phyloP scores from a whole-genome alignment of 2,329 filamentous ascomycete genomes.

The Sclerotinia subarctica region DNA sequence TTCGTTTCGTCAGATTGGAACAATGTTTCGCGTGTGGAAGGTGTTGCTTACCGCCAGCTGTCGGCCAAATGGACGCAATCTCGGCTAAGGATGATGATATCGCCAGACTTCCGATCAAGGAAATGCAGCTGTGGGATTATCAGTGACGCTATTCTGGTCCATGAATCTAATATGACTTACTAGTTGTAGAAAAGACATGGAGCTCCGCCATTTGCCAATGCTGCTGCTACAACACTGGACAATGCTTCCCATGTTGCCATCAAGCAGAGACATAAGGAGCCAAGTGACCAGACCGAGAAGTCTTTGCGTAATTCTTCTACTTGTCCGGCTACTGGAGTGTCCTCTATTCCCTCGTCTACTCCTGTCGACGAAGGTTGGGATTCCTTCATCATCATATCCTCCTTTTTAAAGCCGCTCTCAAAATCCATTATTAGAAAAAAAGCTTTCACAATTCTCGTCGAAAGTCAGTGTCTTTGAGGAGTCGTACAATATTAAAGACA shows the following conservation, averaged over 20 bases:
- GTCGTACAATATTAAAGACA: background rate
- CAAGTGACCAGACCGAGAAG: conserved; percentile 46
- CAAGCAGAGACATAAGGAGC: conserved; percentile 35
- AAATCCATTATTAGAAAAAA: background rate
- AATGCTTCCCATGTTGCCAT: conserved; percentile 15
- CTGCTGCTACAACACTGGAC: conserved; percentile 44
- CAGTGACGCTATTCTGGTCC: background rate
- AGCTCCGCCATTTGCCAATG: conserved; percentile 46
- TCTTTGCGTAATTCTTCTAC: conserved; percentile 33
- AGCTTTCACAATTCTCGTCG: background rate
- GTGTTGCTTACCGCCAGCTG: conserved; percentile 33
- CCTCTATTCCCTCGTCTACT: background rate
- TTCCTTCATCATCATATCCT: background rate
- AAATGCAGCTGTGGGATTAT: conserved; percentile 39
- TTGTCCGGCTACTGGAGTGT: background rate
- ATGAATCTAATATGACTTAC: conserved; percentile 30
- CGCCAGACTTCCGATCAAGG: conserved; percentile 43
- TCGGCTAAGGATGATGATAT: conserved; percentile 44
- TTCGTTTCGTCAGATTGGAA: background rate
- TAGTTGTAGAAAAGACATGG: conserved; percentile 48
- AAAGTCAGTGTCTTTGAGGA: background rate
- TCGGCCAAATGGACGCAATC: conserved; percentile 43
- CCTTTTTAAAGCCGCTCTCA: background rate
- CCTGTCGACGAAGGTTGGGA: background rate
- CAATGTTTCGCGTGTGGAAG: background rate